Evolutionary conservation across 208 protist species (phyloP), one percentile per base, ranked within the genome.

Genomic region (Wallacemonas sp.): DNA sequence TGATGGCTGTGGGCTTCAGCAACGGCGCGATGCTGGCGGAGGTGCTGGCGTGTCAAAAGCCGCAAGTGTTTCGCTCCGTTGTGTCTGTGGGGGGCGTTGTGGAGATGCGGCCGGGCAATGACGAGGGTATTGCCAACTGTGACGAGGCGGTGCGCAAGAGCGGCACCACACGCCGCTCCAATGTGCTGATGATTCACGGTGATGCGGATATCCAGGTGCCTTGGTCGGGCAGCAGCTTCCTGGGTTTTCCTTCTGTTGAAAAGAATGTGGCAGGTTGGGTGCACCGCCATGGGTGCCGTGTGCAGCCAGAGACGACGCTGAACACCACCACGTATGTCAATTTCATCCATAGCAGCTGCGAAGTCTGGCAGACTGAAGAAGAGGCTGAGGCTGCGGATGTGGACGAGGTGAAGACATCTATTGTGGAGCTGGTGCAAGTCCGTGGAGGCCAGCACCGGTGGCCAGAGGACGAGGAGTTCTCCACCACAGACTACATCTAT

Each of bases 1-100:
- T 86, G 11, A 79, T 84, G 68, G 76, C 84, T 4, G 77, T 81
- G 5, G 88, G 88, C 17, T 91, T 91, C 72, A 94, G 88, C 74
- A 94, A 94, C 55, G 88, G 88, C 3, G 88, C 82, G 12, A 94
- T 94, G 84, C 65, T 91, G 36, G 41, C 77, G 19, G 72, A 94
- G 67, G 80, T 86, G 58, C 68, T 94, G 11, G 84, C 66, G 9
- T 94, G 88, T 72, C 21, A 59, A 0, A 62, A 64, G 8, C 68
- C 84, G 0, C 55, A 72, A 9, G 9, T 77, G 1, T 80, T 89
- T 21, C 69, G 70, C 26, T 82, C 73, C 0, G 78, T 77, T 9
- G 82, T 30, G n/a, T 90, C 82, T 19, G 73, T 94, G 31, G 73
- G 75, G 34, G 88, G 84, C 15, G 75, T 91, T 22, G 70, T 87